Base-by-base conservation (phyloP, 805 yeast species). In the Wickerhamiella dianesei region DNA sequence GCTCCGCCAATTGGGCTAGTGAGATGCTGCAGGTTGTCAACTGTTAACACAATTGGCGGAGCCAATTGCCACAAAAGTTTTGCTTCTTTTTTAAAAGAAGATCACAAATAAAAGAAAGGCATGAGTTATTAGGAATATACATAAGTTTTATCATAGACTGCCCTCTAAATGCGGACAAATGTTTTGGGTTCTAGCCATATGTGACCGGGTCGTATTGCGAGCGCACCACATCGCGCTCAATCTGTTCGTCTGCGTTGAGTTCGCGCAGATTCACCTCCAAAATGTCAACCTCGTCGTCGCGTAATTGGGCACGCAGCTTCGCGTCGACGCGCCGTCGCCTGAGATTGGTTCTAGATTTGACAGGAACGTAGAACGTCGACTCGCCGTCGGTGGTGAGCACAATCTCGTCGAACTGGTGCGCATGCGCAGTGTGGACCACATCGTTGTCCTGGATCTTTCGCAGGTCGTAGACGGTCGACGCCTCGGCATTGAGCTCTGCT, bases 291-390 rank as follows among this genome's bases (percentile, higher is more conserved):
- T 82, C 76, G 46, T 74, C 65, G 29, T 73, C 77, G 48, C 72
- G 71, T 48, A 79, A 70, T 44, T 73, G 72, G 32, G 76, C 73
- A 69, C 54, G 57, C 52, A 61, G 44, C 47, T 54, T 73, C 42
- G 76, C 70, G 36, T 76, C 80, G 13, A 86, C 76, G 64, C 96
- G 77, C 61, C 94, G 79, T 61, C 89, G 81, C 67, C 83, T 86
- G 60, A 92, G 75, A 54, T 81, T 92, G 40, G 85, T 72, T 55
- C 80, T 78, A 35, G 88, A 86, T 13, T 74, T 68, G 16, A 89
- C 67, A 6, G 96, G 95, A 49, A 82, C 76, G 61, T 82, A 92
- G 56, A 73, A 75, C 2, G 86, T 94, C 6, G 75, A 70, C 21
- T 69, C 65, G 29, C 75, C 64, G 42, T 73, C 74, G 21, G 65